Evolutionary conservation across 2,329 filamentous ascomycete genomes (phyloP).

Genomic region (Aspergillus floridensis): DNA sequence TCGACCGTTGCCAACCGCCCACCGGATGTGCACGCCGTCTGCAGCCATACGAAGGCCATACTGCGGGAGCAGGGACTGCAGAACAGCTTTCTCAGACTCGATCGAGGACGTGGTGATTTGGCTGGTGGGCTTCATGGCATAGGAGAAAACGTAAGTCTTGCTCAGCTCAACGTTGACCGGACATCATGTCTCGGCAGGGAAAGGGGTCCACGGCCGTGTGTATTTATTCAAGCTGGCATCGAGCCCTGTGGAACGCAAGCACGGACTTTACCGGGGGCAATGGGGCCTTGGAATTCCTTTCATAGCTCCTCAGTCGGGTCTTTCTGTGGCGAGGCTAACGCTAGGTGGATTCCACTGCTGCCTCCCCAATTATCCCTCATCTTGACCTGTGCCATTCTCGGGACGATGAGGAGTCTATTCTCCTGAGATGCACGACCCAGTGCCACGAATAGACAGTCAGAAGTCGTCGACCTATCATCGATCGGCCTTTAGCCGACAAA

Average conservation of each 20-base stretch:
- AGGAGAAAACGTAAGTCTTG: background rate
- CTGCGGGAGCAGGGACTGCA: slow-evolving; percentile 22
- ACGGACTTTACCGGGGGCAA: background rate
- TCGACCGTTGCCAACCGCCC: slow-evolving; percentile 28
- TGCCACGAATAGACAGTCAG: background rate
- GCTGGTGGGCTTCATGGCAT: background rate
- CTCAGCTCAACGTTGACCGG: background rate
- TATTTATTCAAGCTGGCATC: background rate
- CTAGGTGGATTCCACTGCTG: background rate
- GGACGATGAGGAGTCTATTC: background rate
- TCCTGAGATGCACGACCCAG: background rate
- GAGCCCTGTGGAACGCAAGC: background rate
- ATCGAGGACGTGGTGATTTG: slow-evolving; percentile 11
- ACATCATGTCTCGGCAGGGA: background rate
- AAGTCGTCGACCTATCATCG: background rate
- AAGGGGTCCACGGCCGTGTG: background rate
- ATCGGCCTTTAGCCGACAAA: background rate
- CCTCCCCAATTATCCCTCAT: background rate
- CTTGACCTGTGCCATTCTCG: background rate
- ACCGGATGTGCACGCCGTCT: slow-evolving; percentile 32
- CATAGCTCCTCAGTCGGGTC: background rate
- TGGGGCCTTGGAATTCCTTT: no score
- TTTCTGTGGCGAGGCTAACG: background rate
- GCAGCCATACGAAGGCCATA: slow-evolving; percentile 29
- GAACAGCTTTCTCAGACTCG: slow-evolving; percentile 17